phyloP scores from a whole-genome alignment of 306 rosid species.

The Erythrophleum fordii region DNA sequence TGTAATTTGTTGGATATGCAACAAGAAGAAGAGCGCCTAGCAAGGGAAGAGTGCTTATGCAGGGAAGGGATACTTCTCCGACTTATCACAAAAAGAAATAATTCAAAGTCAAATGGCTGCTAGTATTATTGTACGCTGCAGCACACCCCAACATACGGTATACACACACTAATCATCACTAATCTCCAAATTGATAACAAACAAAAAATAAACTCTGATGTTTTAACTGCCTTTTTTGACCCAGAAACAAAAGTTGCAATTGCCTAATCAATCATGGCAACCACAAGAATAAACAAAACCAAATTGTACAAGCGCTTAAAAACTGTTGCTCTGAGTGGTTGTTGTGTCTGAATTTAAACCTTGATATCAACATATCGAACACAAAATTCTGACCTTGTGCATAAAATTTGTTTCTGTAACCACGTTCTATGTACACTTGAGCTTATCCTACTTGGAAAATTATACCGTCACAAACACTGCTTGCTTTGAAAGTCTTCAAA shows the following conservation, averaged over 20 bases:
- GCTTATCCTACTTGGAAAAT: constrained; percentile 11
- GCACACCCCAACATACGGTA: too few species aligned
- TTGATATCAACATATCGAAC: constrained; percentile 22
- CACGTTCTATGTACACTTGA: constrained; percentile 48
- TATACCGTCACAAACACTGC: constrained; percentile 49
- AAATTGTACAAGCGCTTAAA: constrained; percentile 1
- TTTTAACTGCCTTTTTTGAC: background rate
- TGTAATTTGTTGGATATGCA: constrained; percentile 3
- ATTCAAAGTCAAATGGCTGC: too few species aligned
- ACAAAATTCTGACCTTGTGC: constrained; percentile 36
- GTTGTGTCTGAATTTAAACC: constrained; percentile 14
- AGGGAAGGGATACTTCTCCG: too few species aligned
- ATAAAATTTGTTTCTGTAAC: constrained; percentile 31
- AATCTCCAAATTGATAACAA: background rate
- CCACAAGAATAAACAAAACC: background rate
- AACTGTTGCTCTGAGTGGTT: constrained; percentile 27
- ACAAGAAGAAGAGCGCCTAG: constrained; percentile 6
- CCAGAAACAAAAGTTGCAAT: constrained; percentile 12
- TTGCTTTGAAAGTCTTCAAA: constrained; percentile 51
- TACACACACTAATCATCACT: background rate
- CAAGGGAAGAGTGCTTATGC: too few species aligned
- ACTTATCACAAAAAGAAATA: too few species aligned
- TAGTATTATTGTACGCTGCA: too few species aligned
- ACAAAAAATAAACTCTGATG: background rate
- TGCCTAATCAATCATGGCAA: background rate